phyloP scores from a whole-genome alignment of 179 eudicot genomes.

The Corrigiola litoralis region DNA sequence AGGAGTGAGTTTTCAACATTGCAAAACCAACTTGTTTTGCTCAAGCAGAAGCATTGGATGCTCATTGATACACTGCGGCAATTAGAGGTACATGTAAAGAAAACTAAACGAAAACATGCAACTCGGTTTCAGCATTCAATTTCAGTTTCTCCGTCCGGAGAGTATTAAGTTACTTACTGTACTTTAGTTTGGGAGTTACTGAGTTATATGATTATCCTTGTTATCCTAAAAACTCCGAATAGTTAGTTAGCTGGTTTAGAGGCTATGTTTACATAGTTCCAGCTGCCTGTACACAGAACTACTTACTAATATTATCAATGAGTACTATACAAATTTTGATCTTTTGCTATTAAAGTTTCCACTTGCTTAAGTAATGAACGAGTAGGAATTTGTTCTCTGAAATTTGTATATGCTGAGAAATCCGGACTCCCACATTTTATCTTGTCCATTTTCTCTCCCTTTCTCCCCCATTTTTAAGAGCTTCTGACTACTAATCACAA shows the following conservation, averaged over 20 bases:
- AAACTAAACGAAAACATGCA: constrained; percentile 21
- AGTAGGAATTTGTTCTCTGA: too few species aligned
- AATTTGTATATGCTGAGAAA: too few species aligned
- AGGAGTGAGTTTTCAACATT: constrained; percentile 57
- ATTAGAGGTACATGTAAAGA: constrained; percentile 66
- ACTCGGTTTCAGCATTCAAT: constrained; percentile 27
- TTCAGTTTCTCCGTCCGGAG: constrained; percentile 27
- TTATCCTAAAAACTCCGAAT: neutral
- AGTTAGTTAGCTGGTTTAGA: neutral
- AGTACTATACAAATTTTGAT: neutral
- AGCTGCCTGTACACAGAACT: neutral
- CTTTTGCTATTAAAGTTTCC: too few species aligned
- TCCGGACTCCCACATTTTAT: too few species aligned
- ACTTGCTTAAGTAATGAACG: too few species aligned
- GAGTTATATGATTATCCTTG: neutral
- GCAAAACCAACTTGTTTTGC: constrained; percentile 66
- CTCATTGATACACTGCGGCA: constrained; percentile 78
- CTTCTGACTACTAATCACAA: too few species aligned
- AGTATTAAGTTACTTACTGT: neutral
- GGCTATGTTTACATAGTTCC: neutral
- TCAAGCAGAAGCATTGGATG: constrained; percentile 79
- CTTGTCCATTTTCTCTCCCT: too few species aligned
- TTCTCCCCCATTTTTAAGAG: too few species aligned
- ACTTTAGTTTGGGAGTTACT: neutral
- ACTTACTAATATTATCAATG: neutral